phyloP scores from a whole-genome alignment of 2,329 filamentous ascomycete genomes.

The Diaporthe velutina region DNA sequence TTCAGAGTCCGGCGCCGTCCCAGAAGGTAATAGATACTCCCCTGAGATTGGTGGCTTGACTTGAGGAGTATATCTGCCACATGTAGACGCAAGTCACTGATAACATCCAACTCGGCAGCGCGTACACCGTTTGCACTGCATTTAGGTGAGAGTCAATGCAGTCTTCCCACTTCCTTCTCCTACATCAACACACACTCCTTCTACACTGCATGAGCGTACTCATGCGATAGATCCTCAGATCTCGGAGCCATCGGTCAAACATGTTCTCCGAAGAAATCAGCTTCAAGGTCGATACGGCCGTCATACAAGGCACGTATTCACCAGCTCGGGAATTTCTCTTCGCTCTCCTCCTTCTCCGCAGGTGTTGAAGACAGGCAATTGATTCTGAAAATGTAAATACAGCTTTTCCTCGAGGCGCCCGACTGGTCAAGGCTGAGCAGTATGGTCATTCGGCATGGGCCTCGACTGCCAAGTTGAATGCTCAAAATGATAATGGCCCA shows the following conservation, averaged over 20 bases:
- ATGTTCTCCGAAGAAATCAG: neutral
- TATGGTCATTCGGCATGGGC: neutral
- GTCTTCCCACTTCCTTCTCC: too few relatives aligned
- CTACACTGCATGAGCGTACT: too few relatives aligned
- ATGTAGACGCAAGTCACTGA: neutral
- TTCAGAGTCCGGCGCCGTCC: neutral
- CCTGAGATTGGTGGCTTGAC: too few relatives aligned
- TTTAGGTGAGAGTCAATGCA: too few relatives aligned
- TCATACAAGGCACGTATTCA: neutral
- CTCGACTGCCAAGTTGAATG: neutral
- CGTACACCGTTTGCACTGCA: too few relatives aligned
- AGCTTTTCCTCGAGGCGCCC: neutral
- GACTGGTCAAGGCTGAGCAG: neutral
- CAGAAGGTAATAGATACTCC: neutral
- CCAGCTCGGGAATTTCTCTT: too few relatives aligned
- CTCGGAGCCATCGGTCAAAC: neutral
- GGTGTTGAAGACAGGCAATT: neutral
- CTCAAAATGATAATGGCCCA: neutral
- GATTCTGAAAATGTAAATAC: neutral
- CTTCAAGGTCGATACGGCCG: neutral
- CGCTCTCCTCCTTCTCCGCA: neutral
- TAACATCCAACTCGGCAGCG: too few relatives aligned
- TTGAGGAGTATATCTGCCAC: too few relatives aligned
- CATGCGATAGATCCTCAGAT: neutral
- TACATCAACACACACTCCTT: too few relatives aligned